Conservation (phyloP, 73 alveolate species). For the Tetrahymena malaccensis region DNA sequence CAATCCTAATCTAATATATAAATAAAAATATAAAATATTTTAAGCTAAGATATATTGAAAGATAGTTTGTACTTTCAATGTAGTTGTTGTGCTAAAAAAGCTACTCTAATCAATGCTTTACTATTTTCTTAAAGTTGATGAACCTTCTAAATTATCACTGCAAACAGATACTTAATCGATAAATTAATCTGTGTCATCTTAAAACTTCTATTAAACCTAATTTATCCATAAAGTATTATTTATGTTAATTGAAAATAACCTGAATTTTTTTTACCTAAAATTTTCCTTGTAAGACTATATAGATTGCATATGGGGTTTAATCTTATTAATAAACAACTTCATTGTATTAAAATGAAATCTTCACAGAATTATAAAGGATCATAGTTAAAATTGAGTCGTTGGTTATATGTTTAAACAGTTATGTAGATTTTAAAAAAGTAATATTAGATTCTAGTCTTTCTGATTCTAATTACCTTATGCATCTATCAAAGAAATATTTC, state of each 20-base stretch:
- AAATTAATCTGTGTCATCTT: neutral
- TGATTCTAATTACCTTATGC: neutral
- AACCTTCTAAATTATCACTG: neutral
- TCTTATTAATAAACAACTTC: neutral
- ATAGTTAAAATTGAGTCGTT: neutral
- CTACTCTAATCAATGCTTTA: neutral
- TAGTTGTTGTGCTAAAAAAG: neutral
- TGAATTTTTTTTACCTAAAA: neutral
- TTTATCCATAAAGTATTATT: neutral
- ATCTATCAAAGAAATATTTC: neutral
- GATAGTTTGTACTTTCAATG: neutral
- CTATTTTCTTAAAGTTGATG: neutral
- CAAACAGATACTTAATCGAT: neutral
- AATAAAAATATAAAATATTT: neutral
- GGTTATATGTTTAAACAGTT: neutral
- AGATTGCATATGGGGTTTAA: neutral
- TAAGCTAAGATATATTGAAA: neutral
- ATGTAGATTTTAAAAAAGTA: neutral
- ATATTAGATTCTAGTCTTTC: neutral
- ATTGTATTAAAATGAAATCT: neutral
- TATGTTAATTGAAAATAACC: neutral
- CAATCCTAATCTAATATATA: neutral
- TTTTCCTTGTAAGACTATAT: neutral
- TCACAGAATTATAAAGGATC: neutral
- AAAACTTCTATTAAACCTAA: neutral